Conservation (phyloP, 2,329 filamentous ascomycete genomes). For the Cladosporium sp. region DNA sequence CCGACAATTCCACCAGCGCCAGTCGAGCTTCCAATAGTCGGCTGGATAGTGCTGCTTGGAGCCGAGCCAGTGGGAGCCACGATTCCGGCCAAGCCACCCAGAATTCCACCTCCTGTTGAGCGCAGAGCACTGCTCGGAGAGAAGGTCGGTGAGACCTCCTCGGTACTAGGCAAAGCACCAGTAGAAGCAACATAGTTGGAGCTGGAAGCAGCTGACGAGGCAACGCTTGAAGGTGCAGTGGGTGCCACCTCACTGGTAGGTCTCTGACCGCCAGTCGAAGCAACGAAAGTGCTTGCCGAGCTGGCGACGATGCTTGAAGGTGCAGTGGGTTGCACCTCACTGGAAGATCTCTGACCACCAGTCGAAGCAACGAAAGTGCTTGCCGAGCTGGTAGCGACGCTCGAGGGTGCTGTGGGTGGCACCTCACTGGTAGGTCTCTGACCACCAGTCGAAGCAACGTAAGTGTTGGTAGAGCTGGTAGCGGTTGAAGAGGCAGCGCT, state of each 20-base stretch:
- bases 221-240: neutral
- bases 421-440: neutral
- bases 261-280: neutral
- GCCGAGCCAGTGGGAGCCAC: neutral
- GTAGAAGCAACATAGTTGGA: constrained; percentile 1
- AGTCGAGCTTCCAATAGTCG: neutral
- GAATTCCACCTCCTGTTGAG: neutral
- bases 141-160: neutral
- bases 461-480: neutral
- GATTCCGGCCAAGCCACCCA: neutral
- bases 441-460: neutral
- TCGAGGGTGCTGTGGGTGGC: neutral
- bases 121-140: constrained; percentile 13
- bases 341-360: neutral
- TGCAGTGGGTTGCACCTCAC: neutral
- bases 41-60: constrained; percentile 6
- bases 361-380: neutral
- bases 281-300: neutral
- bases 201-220: neutral
- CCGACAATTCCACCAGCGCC: neutral
- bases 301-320: neutral
- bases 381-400: neutral
- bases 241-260: neutral
- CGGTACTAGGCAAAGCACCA: neutral
- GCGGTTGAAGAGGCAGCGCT: neutral